Conservation (phyloP, 75 land plant species). For the Picea glauca region DNA sequence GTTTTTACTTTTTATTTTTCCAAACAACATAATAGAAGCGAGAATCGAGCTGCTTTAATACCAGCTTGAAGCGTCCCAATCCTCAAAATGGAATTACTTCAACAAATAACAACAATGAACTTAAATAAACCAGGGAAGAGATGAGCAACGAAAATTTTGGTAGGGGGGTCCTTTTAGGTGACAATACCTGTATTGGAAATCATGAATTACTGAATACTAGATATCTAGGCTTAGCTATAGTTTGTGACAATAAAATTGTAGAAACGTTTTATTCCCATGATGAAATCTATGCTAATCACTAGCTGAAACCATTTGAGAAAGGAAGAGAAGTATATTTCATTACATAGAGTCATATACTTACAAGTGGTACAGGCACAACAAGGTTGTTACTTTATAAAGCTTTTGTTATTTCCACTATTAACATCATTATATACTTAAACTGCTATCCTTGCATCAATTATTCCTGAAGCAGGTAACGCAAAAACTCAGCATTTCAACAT, state of each 20-base stretch:
- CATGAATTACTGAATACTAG: background rate
- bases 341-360: background rate
- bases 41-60: no score
- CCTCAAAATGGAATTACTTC: no score
- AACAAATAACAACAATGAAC: no score
- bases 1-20: no score
- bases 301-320: background rate
- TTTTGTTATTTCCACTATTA: background rate
- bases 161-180: no score
- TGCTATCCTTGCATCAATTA: background rate
- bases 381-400: background rate
- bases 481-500: background rate
- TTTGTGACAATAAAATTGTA: background rate
- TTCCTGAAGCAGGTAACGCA: background rate
- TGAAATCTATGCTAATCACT: background rate
- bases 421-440: background rate
- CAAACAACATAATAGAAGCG: no score
- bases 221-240: background rate
- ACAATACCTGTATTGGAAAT: no score
- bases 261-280: background rate
- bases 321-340: background rate
- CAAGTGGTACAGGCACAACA: background rate
- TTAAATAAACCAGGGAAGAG: no score
- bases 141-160: no score
- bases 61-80: no score